A percentile compares a stretch with the other conserved stretches of the same genome.
Evolutionary conservation across 768 basidiomycete species (phyloP).

Genomic region (Tulasnella sp.): DNA sequence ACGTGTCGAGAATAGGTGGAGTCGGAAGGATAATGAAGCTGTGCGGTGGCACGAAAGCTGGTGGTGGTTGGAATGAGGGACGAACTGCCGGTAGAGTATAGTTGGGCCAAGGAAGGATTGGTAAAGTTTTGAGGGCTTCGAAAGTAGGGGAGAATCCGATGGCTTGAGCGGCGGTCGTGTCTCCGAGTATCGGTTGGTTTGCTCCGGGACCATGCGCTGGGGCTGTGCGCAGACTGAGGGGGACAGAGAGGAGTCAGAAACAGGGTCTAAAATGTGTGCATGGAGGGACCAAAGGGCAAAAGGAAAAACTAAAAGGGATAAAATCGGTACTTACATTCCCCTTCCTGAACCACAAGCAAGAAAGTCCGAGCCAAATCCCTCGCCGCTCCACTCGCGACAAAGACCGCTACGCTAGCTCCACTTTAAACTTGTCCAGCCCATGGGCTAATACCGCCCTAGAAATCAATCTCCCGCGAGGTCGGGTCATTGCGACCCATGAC

Average conservation of each 20-base stretch:
- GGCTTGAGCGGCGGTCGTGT: conserved; percentile 73
- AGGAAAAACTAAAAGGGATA: conserved; percentile 4
- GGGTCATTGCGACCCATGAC: conserved; percentile 45
- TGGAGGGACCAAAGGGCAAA: background rate
- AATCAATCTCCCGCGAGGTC: conserved; percentile 47
- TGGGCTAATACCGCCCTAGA: conserved; percentile 53
- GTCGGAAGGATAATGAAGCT: conserved; percentile 63
- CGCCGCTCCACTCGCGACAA: conserved; percentile 39
- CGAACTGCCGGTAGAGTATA: conserved; percentile 71
- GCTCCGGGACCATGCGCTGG: conserved; percentile 54
- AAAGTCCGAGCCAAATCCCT: conserved; percentile 50
- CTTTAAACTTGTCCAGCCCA: conserved; percentile 54
- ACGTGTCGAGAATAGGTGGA: conserved; percentile 40
- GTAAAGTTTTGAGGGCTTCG: conserved; percentile 43
- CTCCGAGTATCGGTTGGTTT: conserved; percentile 63
- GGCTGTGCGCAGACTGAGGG: conserved; percentile 42
- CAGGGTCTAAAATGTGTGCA: too few relatives aligned
- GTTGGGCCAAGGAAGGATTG: conserved; percentile 65
- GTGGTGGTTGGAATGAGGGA: conserved; percentile 51
- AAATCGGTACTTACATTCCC: conserved; percentile 42
- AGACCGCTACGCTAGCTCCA: conserved; percentile 60
- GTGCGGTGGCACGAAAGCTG: conserved; percentile 47
- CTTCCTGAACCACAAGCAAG: conserved; percentile 61
- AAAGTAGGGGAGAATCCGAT: conserved; percentile 69
- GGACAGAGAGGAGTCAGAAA: too few relatives aligned